Evolutionary conservation across 2,329 filamentous ascomycete genomes (phyloP).

Genomic region (Stemphylium lycopersici): DNA sequence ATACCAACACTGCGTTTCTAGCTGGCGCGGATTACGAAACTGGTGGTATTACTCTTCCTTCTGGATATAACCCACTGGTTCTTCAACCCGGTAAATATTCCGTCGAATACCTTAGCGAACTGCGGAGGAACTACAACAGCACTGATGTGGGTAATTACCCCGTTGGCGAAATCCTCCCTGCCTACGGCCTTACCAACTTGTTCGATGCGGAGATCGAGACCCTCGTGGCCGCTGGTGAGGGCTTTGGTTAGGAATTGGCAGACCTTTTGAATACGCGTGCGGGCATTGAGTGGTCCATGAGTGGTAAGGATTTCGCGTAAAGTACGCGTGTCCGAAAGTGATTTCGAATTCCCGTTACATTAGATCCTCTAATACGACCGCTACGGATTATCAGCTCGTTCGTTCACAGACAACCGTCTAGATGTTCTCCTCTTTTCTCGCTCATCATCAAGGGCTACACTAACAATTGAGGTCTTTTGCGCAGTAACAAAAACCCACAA

Average conservation of each 20-base stretch:
- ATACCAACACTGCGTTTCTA: conserved; percentile 49
- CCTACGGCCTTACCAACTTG: conserved; percentile 36
- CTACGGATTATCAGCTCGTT: too few species aligned
- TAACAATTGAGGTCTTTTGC: too few species aligned
- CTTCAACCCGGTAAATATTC: conserved; percentile 41
- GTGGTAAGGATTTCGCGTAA: too few species aligned
- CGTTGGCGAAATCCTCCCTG: conserved; percentile 30
- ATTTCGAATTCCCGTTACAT: too few species aligned
- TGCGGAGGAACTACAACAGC: conserved; percentile 39
- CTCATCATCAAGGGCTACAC: too few species aligned
- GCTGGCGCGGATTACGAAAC: conserved; percentile 52
- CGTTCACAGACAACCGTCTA: too few species aligned
- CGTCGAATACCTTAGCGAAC: conserved; percentile 35
- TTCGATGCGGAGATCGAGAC: conserved; percentile 36
- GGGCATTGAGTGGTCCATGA: conserved; percentile 45
- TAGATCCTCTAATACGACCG: too few species aligned
- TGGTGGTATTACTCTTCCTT: conserved; percentile 49
- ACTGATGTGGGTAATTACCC: conserved; percentile 40
- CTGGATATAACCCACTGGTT: conserved; percentile 43
- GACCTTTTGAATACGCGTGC: conserved; percentile 31
- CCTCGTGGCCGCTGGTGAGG: conserved; percentile 25
- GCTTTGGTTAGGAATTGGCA: conserved; percentile 37
- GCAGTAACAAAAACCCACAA: too few species aligned
- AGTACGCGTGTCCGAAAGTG: too few species aligned
- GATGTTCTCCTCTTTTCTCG: too few species aligned